These are phyloP conservation scores for Phytomonas sp. DNA, from an alignment of 208 protist species.

Conservation along the genomic window DNA sequence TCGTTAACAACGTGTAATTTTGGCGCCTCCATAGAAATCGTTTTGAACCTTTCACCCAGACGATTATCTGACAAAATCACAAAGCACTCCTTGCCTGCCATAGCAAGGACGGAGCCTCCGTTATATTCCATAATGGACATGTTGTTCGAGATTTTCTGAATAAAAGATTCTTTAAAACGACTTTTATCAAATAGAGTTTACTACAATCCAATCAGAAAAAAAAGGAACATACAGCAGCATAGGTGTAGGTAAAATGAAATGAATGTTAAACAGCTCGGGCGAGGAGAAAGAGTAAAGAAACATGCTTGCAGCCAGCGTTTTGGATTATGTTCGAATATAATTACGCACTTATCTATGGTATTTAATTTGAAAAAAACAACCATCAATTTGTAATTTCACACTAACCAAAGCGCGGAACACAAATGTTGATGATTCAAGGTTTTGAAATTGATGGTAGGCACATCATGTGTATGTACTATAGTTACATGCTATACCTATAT, in stretches of 20 bases:
- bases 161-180: background rate
- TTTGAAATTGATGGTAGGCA: background rate
- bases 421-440: background rate
- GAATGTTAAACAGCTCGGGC: background rate
- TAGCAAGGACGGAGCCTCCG: slow-evolving; percentile 95
- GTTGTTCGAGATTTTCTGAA: slow-evolving; percentile 8
- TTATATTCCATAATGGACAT: slow-evolving; percentile 95
- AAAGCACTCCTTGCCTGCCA: slow-evolving; percentile 98
- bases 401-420: background rate
- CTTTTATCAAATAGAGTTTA: background rate
- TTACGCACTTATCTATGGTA: background rate
- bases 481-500: background rate
- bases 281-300: slow-evolving; percentile 4
- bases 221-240: slow-evolving; percentile 9
- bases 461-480: background rate
- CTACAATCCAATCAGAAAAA: background rate
- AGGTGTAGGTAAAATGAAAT: slow-evolving; percentile 9
- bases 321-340: background rate
- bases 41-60: slow-evolving; percentile 94
- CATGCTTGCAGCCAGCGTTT: background rate
- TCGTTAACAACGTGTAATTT: slow-evolving; percentile 95
- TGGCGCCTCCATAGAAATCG: slow-evolving; percentile 92
- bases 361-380: background rate
- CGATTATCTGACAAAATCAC: slow-evolving; percentile 96
- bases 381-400: slow-evolving; percentile 2